phyloP scores from a whole-genome alignment of 352 stramenopile species.

The Phytopythium sindhum region DNA sequence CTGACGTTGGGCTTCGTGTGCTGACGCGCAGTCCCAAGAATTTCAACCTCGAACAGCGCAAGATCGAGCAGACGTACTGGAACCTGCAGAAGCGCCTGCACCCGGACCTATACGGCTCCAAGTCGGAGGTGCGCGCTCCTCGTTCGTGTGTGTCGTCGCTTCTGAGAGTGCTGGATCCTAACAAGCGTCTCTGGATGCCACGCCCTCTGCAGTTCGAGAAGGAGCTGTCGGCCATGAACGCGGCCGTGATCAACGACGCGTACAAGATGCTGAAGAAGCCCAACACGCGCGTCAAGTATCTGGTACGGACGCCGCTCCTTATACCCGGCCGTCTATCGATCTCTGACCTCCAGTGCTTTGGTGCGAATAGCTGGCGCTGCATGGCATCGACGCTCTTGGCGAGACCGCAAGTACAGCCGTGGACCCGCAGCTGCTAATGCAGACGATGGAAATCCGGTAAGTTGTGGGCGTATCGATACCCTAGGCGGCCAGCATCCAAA shows the following conservation, averaged over 20 bases:
- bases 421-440: constrained; percentile 73
- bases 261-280: constrained; percentile 89
- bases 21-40: constrained; percentile 51
- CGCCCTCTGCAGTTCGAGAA: constrained; percentile 57
- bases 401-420: constrained; percentile 75
- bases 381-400: constrained; percentile 77
- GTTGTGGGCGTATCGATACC: not conserved
- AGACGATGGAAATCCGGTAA: constrained; percentile 85
- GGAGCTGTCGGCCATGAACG: constrained; percentile 73
- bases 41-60: constrained; percentile 76
- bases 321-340: not conserved
- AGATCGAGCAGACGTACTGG: constrained; percentile 86
- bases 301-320: constrained; percentile 31
- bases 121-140: constrained; percentile 55
- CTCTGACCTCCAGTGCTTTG: not conserved
- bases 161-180: not conserved
- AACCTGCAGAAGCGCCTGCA: constrained; percentile 85
- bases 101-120: constrained; percentile 82
- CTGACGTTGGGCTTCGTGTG: constrained; percentile 8
- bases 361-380: constrained; percentile 53
- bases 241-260: constrained; percentile 77
- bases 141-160: not conserved
- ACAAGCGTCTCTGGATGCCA: not conserved
- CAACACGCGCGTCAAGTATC: constrained; percentile 80
- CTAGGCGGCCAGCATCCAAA: not conserved